A percentile compares a stretch with the other conserved stretches of the same genome.
Evolutionary conservation across 225 moss, liverwort and hornwort genomes (phyloP).

Genomic region (Rhytidiadelphus loreus): DNA sequence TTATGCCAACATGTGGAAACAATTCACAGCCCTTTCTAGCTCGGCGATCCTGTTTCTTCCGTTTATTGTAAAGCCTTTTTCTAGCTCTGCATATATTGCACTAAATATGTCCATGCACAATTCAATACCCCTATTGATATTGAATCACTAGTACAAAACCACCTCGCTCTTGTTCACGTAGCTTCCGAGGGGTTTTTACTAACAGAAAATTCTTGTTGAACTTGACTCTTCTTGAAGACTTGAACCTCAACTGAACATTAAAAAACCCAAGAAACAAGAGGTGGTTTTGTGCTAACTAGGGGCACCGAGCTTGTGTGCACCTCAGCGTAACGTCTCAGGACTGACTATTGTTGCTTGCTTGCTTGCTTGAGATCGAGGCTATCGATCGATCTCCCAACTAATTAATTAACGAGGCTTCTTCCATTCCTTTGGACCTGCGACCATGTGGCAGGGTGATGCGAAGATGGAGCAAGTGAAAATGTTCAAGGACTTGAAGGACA

Average conservation of each 20-base stretch:
- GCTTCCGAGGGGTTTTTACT: background rate
- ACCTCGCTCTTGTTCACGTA: background rate
- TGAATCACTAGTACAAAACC: too few relatives aligned
- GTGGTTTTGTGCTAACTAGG: background rate
- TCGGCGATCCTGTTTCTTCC: background rate
- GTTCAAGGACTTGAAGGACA: background rate
- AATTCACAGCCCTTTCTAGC: background rate
- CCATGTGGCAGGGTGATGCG: background rate
- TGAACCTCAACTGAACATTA: background rate
- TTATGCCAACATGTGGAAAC: background rate
- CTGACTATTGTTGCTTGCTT: background rate
- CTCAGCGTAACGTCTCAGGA: background rate
- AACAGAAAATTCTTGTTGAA: background rate
- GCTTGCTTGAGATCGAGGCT: background rate
- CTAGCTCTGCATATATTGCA: background rate
- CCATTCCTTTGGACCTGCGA: background rate
- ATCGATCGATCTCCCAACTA: background rate
- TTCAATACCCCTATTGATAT: background rate
- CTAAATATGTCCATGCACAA: too few relatives aligned
- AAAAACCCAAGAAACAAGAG: background rate
- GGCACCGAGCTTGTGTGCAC: background rate
- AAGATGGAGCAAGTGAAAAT: background rate
- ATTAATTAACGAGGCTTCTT: background rate
- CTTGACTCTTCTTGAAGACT: too few relatives aligned
- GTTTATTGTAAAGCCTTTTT: background rate